Conservation (phyloP, 768 basidiomycete genomes). For the Porphyrellus cyaneotinctus region DNA sequence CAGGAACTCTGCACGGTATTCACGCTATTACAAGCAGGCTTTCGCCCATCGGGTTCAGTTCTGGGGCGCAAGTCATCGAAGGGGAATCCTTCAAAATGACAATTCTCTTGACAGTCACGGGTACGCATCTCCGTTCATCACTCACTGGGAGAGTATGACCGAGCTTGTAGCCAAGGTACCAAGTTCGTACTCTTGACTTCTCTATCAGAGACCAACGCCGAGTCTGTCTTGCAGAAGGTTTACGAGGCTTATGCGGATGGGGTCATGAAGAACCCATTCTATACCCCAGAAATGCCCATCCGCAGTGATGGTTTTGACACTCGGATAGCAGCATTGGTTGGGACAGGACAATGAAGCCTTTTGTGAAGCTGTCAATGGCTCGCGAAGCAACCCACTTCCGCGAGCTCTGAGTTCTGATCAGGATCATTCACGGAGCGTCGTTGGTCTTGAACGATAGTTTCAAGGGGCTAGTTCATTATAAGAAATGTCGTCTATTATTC, state of each 20-base stretch:
- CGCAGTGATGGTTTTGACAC: constrained; percentile 85
- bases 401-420: no score
- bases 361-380: background rate
- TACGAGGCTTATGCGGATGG: constrained; percentile 94
- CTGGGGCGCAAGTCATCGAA: constrained; percentile 93
- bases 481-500: background rate
- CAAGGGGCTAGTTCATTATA: background rate
- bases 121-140: constrained; percentile 37
- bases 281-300: constrained; percentile 99
- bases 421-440: no score
- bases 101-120: constrained; percentile 85
- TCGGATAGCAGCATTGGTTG: constrained; percentile 59
- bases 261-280: constrained; percentile 99
- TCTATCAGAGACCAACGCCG: constrained; percentile 65
- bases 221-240: constrained; percentile 70
- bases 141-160: background rate
- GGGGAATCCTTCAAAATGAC: constrained; percentile 94
- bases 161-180: constrained; percentile 55
- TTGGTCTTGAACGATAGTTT: background rate
- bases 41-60: constrained; percentile 76
- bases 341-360: constrained; percentile 31
- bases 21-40: constrained; percentile 96
- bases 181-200: constrained; percentile 95
- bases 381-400: no score
- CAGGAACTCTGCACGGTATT: constrained; percentile 95